Evolutionary conservation across 345 rosid genomes (phyloP).

Genomic region (Bruguiera parviflora): DNA sequence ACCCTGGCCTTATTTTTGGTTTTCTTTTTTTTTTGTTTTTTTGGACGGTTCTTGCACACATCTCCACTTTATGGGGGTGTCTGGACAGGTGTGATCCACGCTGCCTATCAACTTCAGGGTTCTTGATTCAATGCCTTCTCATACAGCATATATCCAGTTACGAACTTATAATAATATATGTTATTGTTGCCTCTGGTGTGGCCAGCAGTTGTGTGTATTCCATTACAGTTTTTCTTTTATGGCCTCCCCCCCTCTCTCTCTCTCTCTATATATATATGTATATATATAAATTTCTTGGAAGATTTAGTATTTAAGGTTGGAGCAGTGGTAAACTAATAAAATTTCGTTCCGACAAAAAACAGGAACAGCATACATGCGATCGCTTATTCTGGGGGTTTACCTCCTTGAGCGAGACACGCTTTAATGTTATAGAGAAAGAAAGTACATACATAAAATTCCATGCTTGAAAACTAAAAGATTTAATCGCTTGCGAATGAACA

Average conservation of each 20-base stretch:
- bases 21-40: neutral
- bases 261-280: too few species aligned
- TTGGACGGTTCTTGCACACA: neutral
- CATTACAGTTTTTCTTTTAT: too few species aligned
- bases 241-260: too few species aligned
- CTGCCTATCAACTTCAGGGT: neutral
- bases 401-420: slow-evolving; percentile 56
- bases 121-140: neutral
- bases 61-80: neutral
- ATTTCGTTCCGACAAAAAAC: neutral
- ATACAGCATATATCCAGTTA: neutral
- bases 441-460: slow-evolving; percentile 11
- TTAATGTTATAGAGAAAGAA: slow-evolving; percentile 14
- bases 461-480: neutral
- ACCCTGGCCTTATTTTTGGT: neutral
- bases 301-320: neutral
- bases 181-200: too few species aligned
- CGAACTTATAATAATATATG: too few species aligned
- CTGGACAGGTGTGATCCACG: slow-evolving; percentile 28
- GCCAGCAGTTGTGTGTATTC: too few species aligned
- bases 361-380: neutral
- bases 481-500: neutral
- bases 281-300: too few species aligned
- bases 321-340: neutral
- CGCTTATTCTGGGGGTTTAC: slow-evolving; percentile 19